Base-by-base conservation (phyloP, 768 basidiomycete genomes). In the Paxillus involutus region DNA sequence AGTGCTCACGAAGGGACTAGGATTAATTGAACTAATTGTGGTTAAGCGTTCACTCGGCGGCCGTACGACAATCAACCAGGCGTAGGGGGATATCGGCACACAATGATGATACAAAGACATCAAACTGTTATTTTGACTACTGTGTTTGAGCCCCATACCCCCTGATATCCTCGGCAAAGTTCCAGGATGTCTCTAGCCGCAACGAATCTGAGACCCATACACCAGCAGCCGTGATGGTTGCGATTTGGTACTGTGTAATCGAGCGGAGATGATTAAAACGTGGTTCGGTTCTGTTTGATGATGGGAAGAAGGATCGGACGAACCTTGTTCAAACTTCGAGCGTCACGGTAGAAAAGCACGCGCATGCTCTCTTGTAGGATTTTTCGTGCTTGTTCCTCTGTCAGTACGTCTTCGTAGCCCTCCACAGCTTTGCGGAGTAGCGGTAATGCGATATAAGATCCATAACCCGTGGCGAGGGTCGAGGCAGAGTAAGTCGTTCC, bases 401-500 rank as follows among this genome's bases (percentile, higher is more conserved):
- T 88, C 52, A 98, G 72, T 1, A 71, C 74, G 46, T 89, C 80
- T 61, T 91, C 88, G 21, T 79, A 76, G 3, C 87, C 89, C 71
- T 99, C 95, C 39, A 95, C 93, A 13, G 89, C 93, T 57, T 89
- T 88, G 33, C 97, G 85, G 17, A 99, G 80, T 6, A 99, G 74
- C 1, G 97, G 97, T 62, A 93, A 89, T 6, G 97, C 97, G 49
- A 99, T 89, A 71, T 94, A 87, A 6, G 86, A 80, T 14, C 96
- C 97, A 71, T 91, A 97, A 0, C 97, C 96, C 0, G 97, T 98
- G 3, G 95, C 97, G 19, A 99, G 81, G 6, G 94, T 94, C 13
- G 94, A 87, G 3, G 96, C 85, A 9, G 88, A 80, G 71, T 98
- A 98, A 0, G 97, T 99, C 26, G 94, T 96, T n/a, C 96, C 97